Conservation (phyloP, 768 basidiomycete genomes). For the Hebeloma cylindrosporum region DNA sequence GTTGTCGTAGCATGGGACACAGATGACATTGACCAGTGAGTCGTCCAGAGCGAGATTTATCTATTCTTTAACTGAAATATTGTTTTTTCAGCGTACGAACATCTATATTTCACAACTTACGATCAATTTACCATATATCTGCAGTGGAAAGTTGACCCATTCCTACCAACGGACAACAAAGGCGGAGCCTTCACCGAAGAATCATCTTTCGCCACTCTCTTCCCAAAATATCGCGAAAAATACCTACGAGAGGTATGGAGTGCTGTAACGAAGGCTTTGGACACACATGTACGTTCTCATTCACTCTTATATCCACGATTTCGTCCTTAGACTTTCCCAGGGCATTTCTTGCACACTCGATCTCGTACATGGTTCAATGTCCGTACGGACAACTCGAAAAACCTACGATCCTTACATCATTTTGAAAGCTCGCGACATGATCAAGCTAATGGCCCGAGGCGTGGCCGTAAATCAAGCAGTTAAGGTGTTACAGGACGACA, state of each 20-base stretch:
- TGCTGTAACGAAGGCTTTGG: slow-evolving; percentile 81
- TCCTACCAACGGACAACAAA: slow-evolving; percentile 72
- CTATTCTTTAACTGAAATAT: background rate
- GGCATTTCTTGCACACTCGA: slow-evolving; percentile 91
- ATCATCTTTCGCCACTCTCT: slow-evolving; percentile 96
- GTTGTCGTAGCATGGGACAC: slow-evolving; percentile 90
- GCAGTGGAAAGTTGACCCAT: slow-evolving; percentile 89
- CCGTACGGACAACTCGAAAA: slow-evolving; percentile 94
- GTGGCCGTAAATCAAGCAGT: slow-evolving; percentile 84
- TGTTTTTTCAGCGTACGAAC: slow-evolving; percentile 42
- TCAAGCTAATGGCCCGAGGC: slow-evolving; percentile 92
- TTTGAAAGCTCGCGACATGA: slow-evolving; percentile 92
- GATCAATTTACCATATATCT: background rate
- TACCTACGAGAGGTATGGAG: slow-evolving; percentile 96
- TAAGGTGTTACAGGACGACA: slow-evolving; percentile 85
- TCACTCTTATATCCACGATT: slow-evolving; percentile 3
- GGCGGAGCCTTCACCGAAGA: slow-evolving; percentile 89
- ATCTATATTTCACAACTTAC: background rate
- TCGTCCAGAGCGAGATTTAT: slow-evolving; percentile 1
- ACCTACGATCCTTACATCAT: slow-evolving; percentile 96
- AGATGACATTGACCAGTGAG: slow-evolving; percentile 98
- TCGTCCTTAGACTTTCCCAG: slow-evolving; percentile 35
- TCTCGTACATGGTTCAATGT: slow-evolving; percentile 95
- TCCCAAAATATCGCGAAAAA: slow-evolving; percentile 98
- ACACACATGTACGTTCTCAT: slow-evolving; percentile 61